Evolutionary conservation across 2,329 filamentous ascomycete genomes (phyloP), one percentile per base, ranked within the genome.

Genomic region (Talaromyces islandicus): DNA sequence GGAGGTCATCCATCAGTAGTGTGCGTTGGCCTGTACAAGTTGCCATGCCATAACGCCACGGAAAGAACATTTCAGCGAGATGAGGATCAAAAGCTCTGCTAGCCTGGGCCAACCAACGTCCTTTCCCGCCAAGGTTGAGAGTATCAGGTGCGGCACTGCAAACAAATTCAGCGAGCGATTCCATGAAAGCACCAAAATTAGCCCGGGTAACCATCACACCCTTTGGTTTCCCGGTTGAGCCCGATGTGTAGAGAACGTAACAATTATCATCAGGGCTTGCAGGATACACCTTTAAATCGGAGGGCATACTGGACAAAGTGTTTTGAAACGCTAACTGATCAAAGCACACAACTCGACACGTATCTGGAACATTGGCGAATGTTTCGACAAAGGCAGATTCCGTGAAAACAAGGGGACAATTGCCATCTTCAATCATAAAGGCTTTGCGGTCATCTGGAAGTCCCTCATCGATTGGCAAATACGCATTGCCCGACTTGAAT

Each of bases 161-260:
- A 17, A 66, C 67, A 62, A 70, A 71, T 38, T 68, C 66, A 0
- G 65, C 68, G 46, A 66, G 62, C 12, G 66, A 70, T 63, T 70
- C 69, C 25, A 70, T 68, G 59, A 72, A 74, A 2, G 68, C 67
- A 5, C 61, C 67, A 30, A 65, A 60, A 52, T 67, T 69, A n/a
- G 59, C 63, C 55, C 64, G 95, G 14, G 91, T 92, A 65, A 73
- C 74, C 38, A 85, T 81, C 19, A 87, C 81, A 2, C 85, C 86
- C 59, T 84, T 84, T 0, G 71, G 71, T 2, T 70, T 72, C 25
- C 80, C 80, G 0, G 83, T 81, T 7, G 82, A 83, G 0, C 82
- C 81, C 7, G 81, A 81, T 0, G 81, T 82, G 64, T 88, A 85
- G 12, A 89, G 80, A 3, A 87, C 77, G 67, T 86, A 89, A 2